Evolutionary conservation across 169 alveolate species (phyloP), one percentile per base, ranked within the genome.

Genomic region (Cryptosporidium ubiquitum): DNA sequence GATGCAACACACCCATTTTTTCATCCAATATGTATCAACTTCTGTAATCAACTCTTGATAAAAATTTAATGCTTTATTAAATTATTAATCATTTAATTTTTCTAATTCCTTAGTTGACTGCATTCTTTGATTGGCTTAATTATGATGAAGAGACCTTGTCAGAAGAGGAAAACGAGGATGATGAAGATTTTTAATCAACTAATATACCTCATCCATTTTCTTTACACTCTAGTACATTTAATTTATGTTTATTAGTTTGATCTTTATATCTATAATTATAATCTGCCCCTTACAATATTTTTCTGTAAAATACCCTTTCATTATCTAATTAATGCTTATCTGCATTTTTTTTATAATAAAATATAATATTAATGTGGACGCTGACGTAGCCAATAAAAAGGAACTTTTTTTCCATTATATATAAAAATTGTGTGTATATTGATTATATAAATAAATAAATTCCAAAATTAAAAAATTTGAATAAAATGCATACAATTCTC

Each of bases 61-160:
- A n/a, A n/a, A n/a, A n/a, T n/a, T n/a, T n/a, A n/a, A n/a, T n/a
- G n/a, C n/a, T n/a, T n/a, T n/a, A n/a, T n/a, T n/a, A n/a, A n/a
- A n/a, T n/a, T n/a, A n/a, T n/a, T n/a, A n/a, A n/a, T n/a, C n/a
- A n/a, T n/a, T n/a, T n/a, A n/a, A n/a, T n/a, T n/a, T 64, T 64
- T 1, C 16, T 29, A 2, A 20, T 31, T 7, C 18, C n/a, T 75
- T 37, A 79, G 89, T 37, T 79, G 12, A 79, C 89, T 42, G 75
- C 89, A 3, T 79, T 79, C 69, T 79, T 61, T 60, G 89, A 79
- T 42, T 79, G 89, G 89, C 55, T 79, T 18, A 79, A 79, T 61
- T 31, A 37, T 20, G 79, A 57, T 16, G 89, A 79, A 18, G 85
- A 52, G 6, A 55, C 3, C 74, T 14, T 42, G 3, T 37, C 39